Evolutionary conservation across 1,284 basidiomycete species (phyloP).

Genomic region (Rugosomyces carneus): DNA sequence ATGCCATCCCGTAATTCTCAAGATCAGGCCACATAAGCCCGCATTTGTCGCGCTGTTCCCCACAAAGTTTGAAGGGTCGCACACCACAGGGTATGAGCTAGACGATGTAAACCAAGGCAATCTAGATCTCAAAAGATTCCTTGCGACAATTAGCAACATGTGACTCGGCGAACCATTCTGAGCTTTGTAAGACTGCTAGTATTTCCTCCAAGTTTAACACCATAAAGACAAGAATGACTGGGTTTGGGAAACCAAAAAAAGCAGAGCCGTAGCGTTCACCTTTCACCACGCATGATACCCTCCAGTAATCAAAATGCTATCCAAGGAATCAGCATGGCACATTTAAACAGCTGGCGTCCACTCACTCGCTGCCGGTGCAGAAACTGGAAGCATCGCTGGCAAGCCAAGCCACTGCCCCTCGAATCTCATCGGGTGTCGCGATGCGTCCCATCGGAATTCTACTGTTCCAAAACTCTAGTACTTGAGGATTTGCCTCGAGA

Average conservation of each 20-base stretch:
- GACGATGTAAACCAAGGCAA: too few species aligned
- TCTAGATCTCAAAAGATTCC: too few species aligned
- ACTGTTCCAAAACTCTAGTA: slow-evolving; percentile 65
- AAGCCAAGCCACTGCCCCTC: slow-evolving; percentile 70
- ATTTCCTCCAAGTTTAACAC: too few species aligned
- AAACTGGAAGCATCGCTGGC: slow-evolving; percentile 72
- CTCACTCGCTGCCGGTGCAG: slow-evolving; percentile 73
- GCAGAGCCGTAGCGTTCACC: too few species aligned
- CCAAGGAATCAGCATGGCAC: neutral
- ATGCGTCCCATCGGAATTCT: slow-evolving; percentile 74
- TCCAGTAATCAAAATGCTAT: slow-evolving; percentile 63
- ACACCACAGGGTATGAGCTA: neutral
- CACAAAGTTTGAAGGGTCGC: neutral
- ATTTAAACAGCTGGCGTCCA: slow-evolving; percentile 16
- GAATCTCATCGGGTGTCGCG: slow-evolving; percentile 69
- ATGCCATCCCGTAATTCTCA: too few species aligned
- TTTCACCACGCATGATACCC: slow-evolving; percentile 65
- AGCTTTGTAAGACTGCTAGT: too few species aligned
- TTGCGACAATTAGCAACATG: too few species aligned
- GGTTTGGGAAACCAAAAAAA: too few species aligned
- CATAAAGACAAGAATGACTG: too few species aligned
- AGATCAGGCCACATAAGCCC: too few species aligned
- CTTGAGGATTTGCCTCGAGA: slow-evolving; percentile 60
- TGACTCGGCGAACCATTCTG: too few species aligned
- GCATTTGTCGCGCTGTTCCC: neutral